phyloP scores from a whole-genome alignment of 2,329 filamentous ascomycete genomes.

The Sclerotiophoma versabilis region DNA sequence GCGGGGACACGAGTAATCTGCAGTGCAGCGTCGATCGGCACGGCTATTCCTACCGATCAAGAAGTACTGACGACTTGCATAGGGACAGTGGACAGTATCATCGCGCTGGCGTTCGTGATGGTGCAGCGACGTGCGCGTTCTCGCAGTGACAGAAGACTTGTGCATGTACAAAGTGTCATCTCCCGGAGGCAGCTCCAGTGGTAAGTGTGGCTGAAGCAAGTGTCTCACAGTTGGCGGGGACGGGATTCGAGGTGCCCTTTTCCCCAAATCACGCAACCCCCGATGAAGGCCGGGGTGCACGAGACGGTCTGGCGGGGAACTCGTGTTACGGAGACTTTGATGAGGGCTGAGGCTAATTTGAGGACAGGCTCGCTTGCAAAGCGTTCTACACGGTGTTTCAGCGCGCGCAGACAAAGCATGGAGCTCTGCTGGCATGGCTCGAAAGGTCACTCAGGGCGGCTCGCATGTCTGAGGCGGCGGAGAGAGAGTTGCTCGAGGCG shows the following conservation, averaged over 20 bases:
- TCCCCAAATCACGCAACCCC: slow-evolving; percentile 13
- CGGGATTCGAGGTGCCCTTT: slow-evolving; percentile 1
- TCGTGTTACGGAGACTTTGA: slow-evolving; percentile 15
- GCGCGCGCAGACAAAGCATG: slow-evolving; percentile 75
- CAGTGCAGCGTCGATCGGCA: slow-evolving; percentile 26
- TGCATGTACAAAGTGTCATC: slow-evolving; percentile 56
- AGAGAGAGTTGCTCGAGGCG: slow-evolving; percentile 40
- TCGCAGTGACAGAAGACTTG: slow-evolving; percentile 41
- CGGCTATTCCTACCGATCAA: slow-evolving; percentile 17
- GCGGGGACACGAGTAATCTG: slow-evolving; percentile 21
- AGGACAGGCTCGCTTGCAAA: slow-evolving; percentile 67
- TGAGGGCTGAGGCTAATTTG: slow-evolving; percentile 25
- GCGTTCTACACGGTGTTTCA: slow-evolving; percentile 74
- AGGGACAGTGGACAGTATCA: slow-evolving; percentile 72
- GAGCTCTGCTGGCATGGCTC: slow-evolving; percentile 72
- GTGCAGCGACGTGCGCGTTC: slow-evolving; percentile 63
- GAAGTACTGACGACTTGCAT: slow-evolving; percentile 27
- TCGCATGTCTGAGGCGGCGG: slow-evolving; percentile 35
- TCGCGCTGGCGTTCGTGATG: slow-evolving; percentile 69
- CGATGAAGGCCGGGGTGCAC: slow-evolving; percentile 22
- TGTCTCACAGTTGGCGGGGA: slow-evolving; percentile 33
- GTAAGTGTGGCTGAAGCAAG: slow-evolving; percentile 57
- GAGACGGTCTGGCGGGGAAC: slow-evolving; percentile 28
- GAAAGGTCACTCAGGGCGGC: slow-evolving; percentile 43
- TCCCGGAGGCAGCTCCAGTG: slow-evolving; percentile 67